A percentile compares a stretch with the other conserved stretches of the same genome.
Evolutionary conservation across 345 rosid species (phyloP).

Genomic region (Populus tremula): DNA sequence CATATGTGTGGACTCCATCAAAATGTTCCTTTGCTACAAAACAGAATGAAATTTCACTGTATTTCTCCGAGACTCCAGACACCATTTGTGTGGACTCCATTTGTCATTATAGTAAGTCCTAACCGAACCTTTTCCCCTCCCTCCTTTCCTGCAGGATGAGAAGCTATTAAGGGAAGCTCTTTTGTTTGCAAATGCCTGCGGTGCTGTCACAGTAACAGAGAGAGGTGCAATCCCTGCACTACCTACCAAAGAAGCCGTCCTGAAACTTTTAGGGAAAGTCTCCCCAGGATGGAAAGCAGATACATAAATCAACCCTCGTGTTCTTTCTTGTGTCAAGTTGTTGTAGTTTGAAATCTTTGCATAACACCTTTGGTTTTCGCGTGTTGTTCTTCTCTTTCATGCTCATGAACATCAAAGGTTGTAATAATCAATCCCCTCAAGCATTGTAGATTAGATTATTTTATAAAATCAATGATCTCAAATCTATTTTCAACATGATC

Average conservation of each 20-base stretch:
- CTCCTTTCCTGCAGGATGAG: conserved; percentile 57
- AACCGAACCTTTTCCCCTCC: background rate
- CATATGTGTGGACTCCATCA: background rate
- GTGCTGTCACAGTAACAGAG: conserved; percentile 77
- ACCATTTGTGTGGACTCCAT: background rate
- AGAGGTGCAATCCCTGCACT: conserved; percentile 95
- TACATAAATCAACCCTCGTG: background rate
- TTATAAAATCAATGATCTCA: background rate
- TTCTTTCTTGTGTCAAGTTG: background rate
- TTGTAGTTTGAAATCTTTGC: background rate
- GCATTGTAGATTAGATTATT: background rate
- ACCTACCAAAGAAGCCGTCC: conserved; percentile 71
- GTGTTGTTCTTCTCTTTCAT: background rate
- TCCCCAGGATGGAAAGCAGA: background rate
- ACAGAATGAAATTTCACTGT: background rate
- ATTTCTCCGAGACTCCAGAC: background rate
- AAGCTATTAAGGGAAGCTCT: conserved; percentile 69
- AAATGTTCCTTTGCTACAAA: background rate
- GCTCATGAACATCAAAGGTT: background rate
- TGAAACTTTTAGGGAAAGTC: conserved; percentile 36
- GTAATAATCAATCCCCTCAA: background rate
- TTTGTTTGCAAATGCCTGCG: conserved; percentile 78
- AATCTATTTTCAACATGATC: no score
- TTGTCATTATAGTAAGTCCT: background rate
- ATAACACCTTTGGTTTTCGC: background rate